Conservation (phyloP, 192 early-diverging fungal species). For the Gonapodya prolifera region DNA sequence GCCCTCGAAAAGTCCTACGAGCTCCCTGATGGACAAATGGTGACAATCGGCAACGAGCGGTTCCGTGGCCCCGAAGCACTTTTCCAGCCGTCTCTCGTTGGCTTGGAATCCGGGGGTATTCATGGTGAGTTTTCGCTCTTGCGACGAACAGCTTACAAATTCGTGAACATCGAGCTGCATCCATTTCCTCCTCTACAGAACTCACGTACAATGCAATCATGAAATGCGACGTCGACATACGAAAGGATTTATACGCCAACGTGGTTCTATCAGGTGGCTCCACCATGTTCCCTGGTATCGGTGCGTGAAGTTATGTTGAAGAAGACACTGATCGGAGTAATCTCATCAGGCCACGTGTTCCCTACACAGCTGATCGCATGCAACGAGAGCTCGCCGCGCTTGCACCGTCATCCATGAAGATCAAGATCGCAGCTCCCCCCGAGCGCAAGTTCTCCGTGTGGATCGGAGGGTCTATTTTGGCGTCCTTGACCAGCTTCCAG, state of each 20-base stretch:
- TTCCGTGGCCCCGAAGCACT: constrained; percentile 26
- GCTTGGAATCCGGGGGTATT: constrained; percentile 82
- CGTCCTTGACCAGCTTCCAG: constrained; percentile 98
- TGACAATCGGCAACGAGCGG: constrained; percentile 95
- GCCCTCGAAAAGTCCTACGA: constrained; percentile 95
- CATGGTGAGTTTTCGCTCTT: constrained; percentile 94
- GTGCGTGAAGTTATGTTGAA: neutral
- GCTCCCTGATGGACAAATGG: constrained; percentile 96
- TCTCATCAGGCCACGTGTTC: constrained; percentile 90
- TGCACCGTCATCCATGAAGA: constrained; percentile 89
- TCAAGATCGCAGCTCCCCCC: constrained; percentile 97
- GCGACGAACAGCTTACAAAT: constrained; percentile 97
- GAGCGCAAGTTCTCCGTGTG: constrained; percentile 99
- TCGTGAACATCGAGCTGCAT: constrained; percentile 87
- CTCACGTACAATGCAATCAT: too few relatives aligned
- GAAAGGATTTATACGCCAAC: constrained; percentile 89
- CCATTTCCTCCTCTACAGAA: too few relatives aligned
- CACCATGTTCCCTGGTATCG: constrained; percentile 38
- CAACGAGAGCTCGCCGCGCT: constrained; percentile 94
- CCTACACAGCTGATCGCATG: constrained; percentile 95
- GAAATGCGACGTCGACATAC: too few relatives aligned
- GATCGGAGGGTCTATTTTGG: too few relatives aligned
- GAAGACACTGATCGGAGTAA: neutral
- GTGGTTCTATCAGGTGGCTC: constrained; percentile 93
- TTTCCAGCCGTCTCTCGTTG: constrained; percentile 91